These are phyloP conservation scores for Venturia nashicola DNA, from an alignment of 2,329 filamentous ascomycete genomes.

Conservation along the genomic window DNA sequence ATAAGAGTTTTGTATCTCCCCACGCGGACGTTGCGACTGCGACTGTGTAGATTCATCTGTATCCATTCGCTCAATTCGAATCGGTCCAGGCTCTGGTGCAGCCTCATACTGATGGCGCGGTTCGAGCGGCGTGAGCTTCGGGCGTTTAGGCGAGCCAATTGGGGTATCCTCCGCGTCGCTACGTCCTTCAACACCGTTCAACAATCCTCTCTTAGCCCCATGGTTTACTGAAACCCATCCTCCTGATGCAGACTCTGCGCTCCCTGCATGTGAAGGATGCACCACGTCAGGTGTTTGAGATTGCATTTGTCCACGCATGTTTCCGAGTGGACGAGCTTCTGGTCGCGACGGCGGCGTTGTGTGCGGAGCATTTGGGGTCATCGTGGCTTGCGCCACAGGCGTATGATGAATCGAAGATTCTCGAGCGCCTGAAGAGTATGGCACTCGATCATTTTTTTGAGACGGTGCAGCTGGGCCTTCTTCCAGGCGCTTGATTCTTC, in stretches of 20 bases:
- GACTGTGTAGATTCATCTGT: slow-evolving; percentile 5
- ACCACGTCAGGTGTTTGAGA: neutral
- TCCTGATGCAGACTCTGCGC: neutral
- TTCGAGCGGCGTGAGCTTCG: slow-evolving; percentile 12
- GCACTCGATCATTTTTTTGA: neutral
- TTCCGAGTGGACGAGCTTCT: neutral
- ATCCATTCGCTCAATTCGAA: slow-evolving; percentile 6
- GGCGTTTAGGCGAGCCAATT: slow-evolving; percentile 12
- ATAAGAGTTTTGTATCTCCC: neutral
- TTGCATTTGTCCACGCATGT: neutral
- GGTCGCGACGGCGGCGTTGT: neutral
- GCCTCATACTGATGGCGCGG: slow-evolving; percentile 8
- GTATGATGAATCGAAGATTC: neutral
- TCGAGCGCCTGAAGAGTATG: slow-evolving; percentile 1
- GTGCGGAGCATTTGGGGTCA: neutral
- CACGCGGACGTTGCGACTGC: neutral
- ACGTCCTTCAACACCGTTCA: slow-evolving; percentile 5
- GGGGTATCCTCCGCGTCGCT: neutral
- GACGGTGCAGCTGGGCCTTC: slow-evolving; percentile 13
- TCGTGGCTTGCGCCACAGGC: neutral
- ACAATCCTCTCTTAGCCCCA: slow-evolving; percentile 6
- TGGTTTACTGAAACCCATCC: slow-evolving; percentile 11
- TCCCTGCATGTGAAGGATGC: neutral
- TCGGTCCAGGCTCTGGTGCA: neutral
- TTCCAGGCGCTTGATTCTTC: slow-evolving; percentile 29